Evolutionary conservation across 163 green algal species (phyloP).

Genomic region (Scenedesmus sp.): DNA sequence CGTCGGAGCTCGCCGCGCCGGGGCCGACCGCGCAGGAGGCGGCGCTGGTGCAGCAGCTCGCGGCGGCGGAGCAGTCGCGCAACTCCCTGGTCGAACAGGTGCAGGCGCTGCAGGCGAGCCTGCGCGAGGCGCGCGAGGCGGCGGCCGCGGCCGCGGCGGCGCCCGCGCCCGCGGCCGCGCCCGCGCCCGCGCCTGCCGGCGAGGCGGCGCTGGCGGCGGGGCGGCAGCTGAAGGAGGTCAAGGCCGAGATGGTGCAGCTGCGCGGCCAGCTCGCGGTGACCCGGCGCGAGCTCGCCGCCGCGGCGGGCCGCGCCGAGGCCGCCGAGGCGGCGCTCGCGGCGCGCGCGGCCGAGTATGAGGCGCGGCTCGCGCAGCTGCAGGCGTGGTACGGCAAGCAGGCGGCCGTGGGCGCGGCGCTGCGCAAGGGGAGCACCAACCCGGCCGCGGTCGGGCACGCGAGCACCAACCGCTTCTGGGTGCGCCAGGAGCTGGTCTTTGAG

Average conservation of each 20-base stretch:
- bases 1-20: background rate
- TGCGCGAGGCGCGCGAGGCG: background rate
- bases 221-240: slow-evolving; percentile 1
- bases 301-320: slow-evolving; percentile 1
- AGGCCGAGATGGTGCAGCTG: slow-evolving; percentile 33
- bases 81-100: slow-evolving; percentile 9
- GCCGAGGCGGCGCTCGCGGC: slow-evolving; percentile 31
- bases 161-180: background rate
- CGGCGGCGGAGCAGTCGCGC: background rate
- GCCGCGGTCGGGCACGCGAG: too few species aligned
- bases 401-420: slow-evolving; percentile 11
- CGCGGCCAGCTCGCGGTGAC: slow-evolving; percentile 24
- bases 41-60: background rate
- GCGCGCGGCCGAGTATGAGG: slow-evolving; percentile 21
- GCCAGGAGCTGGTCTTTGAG: slow-evolving; percentile 23
- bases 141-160: background rate
- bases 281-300: slow-evolving; percentile 7
- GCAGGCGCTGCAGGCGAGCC: slow-evolving; percentile 7
- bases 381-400: slow-evolving; percentile 34
- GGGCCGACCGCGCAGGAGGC: background rate
- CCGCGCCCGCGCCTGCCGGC: background rate
- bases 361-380: slow-evolving; percentile 19
- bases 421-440: too few species aligned
- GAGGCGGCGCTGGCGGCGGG: background rate
- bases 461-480: slow-evolving; percentile 43